Percentiles rank a stretch among this genome's conserved stretches.
These are phyloP conservation scores for Globisporangium mamillatum DNA, from an alignment of 352 stramenopile genomes.

Conservation along the genomic window DNA sequence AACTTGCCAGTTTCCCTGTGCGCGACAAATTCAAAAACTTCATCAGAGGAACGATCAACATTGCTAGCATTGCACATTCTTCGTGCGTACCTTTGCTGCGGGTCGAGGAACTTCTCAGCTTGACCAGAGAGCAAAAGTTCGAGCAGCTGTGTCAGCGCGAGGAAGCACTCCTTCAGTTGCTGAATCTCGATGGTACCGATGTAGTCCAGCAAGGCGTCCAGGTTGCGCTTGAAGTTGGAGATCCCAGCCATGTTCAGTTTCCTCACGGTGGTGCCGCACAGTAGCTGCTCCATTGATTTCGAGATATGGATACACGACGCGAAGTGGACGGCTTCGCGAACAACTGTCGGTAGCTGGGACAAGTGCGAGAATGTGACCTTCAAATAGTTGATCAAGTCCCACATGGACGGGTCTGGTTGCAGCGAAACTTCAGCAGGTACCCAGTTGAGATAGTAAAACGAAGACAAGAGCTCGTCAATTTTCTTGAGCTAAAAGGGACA, in stretches of 20 bases:
- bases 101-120: slow-evolving; percentile 58
- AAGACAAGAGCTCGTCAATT: slow-evolving; percentile 72
- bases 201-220: slow-evolving; percentile 68
- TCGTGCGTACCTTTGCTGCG: slow-evolving; percentile 46
- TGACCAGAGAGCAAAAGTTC: slow-evolving; percentile 66
- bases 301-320: slow-evolving; percentile 76
- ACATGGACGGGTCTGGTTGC: slow-evolving; percentile 74
- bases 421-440: slow-evolving; percentile 47
- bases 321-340: slow-evolving; percentile 72
- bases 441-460: slow-evolving; percentile 82
- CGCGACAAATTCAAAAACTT: not conserved
- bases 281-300: slow-evolving; percentile 69
- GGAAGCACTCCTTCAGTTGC: slow-evolving; percentile 67
- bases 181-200: slow-evolving; percentile 53
- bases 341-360: slow-evolving; percentile 42
- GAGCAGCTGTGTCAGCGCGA: slow-evolving; percentile 57
- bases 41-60: not conserved
- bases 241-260: slow-evolving; percentile 71
- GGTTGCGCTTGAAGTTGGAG: slow-evolving; percentile 74
- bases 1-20: slow-evolving; percentile 58
- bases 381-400: slow-evolving; percentile 85
- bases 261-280: slow-evolving; percentile 57
- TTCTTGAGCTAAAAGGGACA: slow-evolving; percentile 60
- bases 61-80: not conserved
- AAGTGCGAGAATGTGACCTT: slow-evolving; percentile 75